These are phyloP conservation scores for Trifolium pratense DNA, from an alignment of 306 rosid genomes.

Conservation along the genomic window DNA sequence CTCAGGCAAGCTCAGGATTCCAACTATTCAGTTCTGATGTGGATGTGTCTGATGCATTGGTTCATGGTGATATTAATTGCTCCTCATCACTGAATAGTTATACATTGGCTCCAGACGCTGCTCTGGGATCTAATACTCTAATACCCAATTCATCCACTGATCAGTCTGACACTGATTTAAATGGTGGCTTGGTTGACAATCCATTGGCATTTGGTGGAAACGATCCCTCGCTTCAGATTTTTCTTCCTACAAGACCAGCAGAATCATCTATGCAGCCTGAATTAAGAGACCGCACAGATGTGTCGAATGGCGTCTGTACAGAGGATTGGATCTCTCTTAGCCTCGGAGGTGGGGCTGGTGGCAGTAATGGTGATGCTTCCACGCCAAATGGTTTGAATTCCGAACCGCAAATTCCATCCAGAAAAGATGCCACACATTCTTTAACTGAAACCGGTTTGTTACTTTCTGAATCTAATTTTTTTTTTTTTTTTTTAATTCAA, in stretches of 20 bases:
- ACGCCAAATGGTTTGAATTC: conserved; percentile 63
- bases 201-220: conserved; percentile 83
- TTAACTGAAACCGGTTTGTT: conserved; percentile 76
- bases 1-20: conserved; percentile 74
- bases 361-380: conserved; percentile 59
- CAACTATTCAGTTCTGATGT: conserved; percentile 80
- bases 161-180: conserved; percentile 70
- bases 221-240: conserved; percentile 94
- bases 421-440: conserved; percentile 60
- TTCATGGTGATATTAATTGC: conserved; percentile 64
- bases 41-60: conserved; percentile 74
- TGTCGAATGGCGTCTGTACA: conserved; percentile 76
- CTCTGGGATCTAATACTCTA: conserved; percentile 62
- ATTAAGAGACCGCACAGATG: conserved; percentile 72
- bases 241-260: conserved; percentile 92
- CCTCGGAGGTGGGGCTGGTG: conserved; percentile 79
- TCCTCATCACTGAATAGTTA: conserved; percentile 81
- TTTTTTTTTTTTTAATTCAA: too few relatives aligned
- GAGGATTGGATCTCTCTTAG: conserved; percentile 96
- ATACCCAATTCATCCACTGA: conserved; percentile 60
- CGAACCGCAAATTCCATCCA: conserved; percentile 60
- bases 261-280: conserved; percentile 71
- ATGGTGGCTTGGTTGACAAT: conserved; percentile 84
- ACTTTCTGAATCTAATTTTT: conserved; percentile 12
- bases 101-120: conserved; percentile 62